Evolutionary conservation across 2,329 filamentous ascomycete species (phyloP), one percentile per base, ranked within the genome.

Genomic region (Claviceps pusilla): DNA sequence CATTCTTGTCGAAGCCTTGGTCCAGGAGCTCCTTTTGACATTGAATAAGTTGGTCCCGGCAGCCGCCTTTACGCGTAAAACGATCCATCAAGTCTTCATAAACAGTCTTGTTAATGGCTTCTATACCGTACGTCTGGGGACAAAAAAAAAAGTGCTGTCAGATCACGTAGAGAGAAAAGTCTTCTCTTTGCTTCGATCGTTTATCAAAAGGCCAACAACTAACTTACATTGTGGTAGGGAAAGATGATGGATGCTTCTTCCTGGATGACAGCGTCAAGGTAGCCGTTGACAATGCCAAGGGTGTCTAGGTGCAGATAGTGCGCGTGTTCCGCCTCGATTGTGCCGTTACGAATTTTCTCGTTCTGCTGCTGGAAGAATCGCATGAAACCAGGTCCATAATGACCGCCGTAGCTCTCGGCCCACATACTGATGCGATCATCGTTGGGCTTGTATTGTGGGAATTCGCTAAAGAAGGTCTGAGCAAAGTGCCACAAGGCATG

Each of bases 231-330:
- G 63, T 81, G 80, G 57, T 76, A 73, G 1, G 77, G 76, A 63
- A 82, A 82, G 12, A 67, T 62, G 2, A 80, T 74, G 59, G 77
- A 81, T 57, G 69, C 77, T 14, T 77, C 74, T 16, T 72, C 72
- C 65, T 87, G 82, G 1, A 82, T 71, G 4, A 80, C 62, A 54
- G 77, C 72, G 62, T 89, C 86, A 28, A 88, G 70, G 57, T 82
- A 77, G 12, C 84, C 85, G 65, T 88, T 87, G 56, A 87, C 72
- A 57, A 89, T 84, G 39, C 84, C 83, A 0, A 89, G 68, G 0
- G 83, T 79, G 19, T 73, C 72, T 7, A 89, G 70, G 4, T 77
- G 66, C 3, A 79, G 56, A 2, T 72, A 67, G 4, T 80, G 76
- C 54, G 75, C 77, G 11, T 66, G 61, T 35, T 77, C 73, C 37